Percentiles rank a stretch among this genome's conserved stretches.
phyloP scores from a whole-genome alignment of 2,329 filamentous ascomycete species.

The Arthrobotrys conoides region DNA sequence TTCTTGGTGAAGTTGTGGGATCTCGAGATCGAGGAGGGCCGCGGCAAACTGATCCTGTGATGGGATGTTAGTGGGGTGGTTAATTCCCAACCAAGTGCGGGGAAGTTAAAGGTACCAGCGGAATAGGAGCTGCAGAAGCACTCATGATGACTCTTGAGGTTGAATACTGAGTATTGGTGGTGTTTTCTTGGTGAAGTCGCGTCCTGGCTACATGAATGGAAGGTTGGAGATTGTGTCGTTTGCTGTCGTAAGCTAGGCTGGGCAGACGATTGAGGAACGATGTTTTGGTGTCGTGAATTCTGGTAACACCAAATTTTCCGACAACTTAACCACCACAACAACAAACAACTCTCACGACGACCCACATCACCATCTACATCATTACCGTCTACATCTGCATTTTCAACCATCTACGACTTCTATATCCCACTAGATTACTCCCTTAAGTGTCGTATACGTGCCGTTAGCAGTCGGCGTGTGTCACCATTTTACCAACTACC shows the following conservation, averaged over 20 bases:
- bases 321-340: background rate
- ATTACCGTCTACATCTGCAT: background rate
- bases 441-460: no score
- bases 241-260: background rate
- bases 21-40: conserved; percentile 62
- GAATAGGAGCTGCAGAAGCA: conserved; percentile 61
- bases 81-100: background rate
- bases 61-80: conserved; percentile 9
- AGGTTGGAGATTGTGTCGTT: conserved; percentile 3
- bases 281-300: conserved; percentile 1
- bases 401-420: no score
- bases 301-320: conserved; percentile 3
- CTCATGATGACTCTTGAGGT: conserved; percentile 59
- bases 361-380: background rate
- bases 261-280: background rate
- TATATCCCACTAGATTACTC: background rate
- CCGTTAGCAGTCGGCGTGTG: no score
- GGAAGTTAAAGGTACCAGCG: conserved; percentile 47
- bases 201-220: conserved; percentile 21
- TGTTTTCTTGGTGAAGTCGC: background rate
- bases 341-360: background rate
- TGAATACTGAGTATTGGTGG: background rate
- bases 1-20: conserved; percentile 63
- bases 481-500: no score
- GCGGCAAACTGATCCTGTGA: conserved; percentile 62